Conservation (phyloP, 2,329 filamentous ascomycete genomes). For the Ophiostoma tasmaniense region DNA sequence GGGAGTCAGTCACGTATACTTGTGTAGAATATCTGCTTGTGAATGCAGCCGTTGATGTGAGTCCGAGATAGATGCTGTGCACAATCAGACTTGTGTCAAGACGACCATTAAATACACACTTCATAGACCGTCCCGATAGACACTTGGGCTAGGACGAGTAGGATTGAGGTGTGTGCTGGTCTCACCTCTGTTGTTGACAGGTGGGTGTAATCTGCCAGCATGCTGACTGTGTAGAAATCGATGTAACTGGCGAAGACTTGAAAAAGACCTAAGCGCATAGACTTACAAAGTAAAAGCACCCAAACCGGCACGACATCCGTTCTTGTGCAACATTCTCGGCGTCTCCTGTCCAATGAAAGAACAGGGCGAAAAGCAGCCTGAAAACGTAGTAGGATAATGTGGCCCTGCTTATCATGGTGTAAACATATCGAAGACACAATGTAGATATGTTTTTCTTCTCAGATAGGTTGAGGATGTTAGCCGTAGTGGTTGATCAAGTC, state of each 20-base stretch:
- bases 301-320: neutral
- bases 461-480: no score
- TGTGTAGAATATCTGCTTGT: no score
- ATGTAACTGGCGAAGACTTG: neutral
- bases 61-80: no score
- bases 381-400: neutral
- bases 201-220: neutral
- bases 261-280: neutral
- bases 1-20: no score
- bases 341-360: neutral
- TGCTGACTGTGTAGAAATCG: neutral
- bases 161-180: neutral
- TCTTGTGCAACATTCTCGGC: neutral
- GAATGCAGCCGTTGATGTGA: no score
- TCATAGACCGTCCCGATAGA: no score
- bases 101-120: no score
- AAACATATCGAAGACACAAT: no score
- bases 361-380: neutral
- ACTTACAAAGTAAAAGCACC: neutral
- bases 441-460: no score
- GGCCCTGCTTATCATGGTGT: no score
- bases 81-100: no score
- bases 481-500: neutral
- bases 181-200: neutral
- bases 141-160: neutral